A percentile compares a stretch with the other conserved stretches of the same genome.
Conservation (phyloP, 2,329 filamentous ascomycete species). For the Trichophaea hybrida region DNA sequence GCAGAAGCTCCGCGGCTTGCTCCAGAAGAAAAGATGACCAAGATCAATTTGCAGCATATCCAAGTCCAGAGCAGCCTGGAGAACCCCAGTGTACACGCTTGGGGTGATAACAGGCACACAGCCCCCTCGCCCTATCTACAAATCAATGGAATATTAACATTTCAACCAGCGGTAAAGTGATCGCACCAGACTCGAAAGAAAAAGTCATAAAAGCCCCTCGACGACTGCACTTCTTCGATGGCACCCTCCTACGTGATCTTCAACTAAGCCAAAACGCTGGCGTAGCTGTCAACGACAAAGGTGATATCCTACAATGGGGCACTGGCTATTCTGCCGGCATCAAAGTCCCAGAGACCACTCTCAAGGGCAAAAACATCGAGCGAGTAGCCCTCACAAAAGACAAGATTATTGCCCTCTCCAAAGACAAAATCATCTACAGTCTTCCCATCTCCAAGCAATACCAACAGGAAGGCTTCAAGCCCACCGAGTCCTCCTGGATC, state of each 20-base stretch:
- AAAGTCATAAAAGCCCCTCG: slow-evolving; percentile 63
- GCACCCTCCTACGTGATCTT: slow-evolving; percentile 67
- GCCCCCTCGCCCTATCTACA: background rate
- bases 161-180: slow-evolving; percentile 50
- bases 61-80: slow-evolving; percentile 51
- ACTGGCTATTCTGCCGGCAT: slow-evolving; percentile 53
- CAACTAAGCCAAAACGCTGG: slow-evolving; percentile 73
- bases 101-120: slow-evolving; percentile 58
- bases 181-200: slow-evolving; percentile 68
- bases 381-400: slow-evolving; percentile 67
- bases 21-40: slow-evolving; percentile 15
- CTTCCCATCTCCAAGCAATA: slow-evolving; percentile 62
- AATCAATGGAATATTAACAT: slow-evolving; percentile 3
- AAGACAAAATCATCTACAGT: slow-evolving; percentile 67
- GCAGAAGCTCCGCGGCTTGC: slow-evolving; percentile 7
- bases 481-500: slow-evolving; percentile 53
- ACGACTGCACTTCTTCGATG: slow-evolving; percentile 69
- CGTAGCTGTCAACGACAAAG: slow-evolving; percentile 67
- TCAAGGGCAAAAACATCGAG: slow-evolving; percentile 66
- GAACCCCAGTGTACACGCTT: slow-evolving; percentile 80
- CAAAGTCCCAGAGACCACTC: slow-evolving; percentile 51
- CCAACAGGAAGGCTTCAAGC: slow-evolving; percentile 50
- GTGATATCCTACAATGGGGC: slow-evolving; percentile 88
- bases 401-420: slow-evolving; percentile 64
- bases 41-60: slow-evolving; percentile 64